phyloP scores from a whole-genome alignment of 257 asterid genomes.

The Avicennia marina region DNA sequence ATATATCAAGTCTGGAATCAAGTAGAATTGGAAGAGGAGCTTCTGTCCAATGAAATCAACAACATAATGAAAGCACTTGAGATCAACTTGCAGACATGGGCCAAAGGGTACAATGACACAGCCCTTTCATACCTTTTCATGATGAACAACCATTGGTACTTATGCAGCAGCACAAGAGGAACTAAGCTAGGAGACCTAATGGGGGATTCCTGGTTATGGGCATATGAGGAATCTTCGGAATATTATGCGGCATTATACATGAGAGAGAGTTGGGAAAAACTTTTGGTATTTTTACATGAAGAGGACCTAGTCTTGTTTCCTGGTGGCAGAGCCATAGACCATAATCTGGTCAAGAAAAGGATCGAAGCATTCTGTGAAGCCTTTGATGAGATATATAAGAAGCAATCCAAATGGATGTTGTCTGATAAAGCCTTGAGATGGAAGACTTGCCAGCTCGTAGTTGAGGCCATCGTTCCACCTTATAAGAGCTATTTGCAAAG shows the following conservation, averaged over 20 bases:
- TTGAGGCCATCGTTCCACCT: conserved; percentile 50
- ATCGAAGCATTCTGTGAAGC: conserved; percentile 45
- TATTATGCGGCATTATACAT: conserved; percentile 42
- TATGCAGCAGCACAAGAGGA: conserved; percentile 43
- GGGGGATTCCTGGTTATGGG: conserved; percentile 63
- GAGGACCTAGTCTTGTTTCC: conserved; percentile 66
- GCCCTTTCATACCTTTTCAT: conserved; percentile 51
- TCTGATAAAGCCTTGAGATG: conserved; percentile 52
- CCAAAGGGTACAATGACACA: conserved; percentile 39
- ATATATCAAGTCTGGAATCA: conserved; percentile 63
- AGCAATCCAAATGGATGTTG: conserved; percentile 54
- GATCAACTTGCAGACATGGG: conserved; percentile 65
- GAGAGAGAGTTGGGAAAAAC: conserved; percentile 73
- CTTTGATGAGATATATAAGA: conserved; percentile 50
- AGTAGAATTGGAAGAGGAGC: conserved; percentile 27
- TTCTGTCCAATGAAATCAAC: conserved; percentile 43
- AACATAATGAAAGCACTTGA: conserved; percentile 47
- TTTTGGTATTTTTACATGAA: conserved; percentile 41
- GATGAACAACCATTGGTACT: conserved; percentile 64
- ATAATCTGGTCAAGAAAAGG: conserved; percentile 50
- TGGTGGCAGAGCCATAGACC: conserved; percentile 72
- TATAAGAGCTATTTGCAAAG: conserved; percentile 49
- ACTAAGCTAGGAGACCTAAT: conserved; percentile 64
- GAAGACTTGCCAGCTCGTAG: conserved; percentile 37
- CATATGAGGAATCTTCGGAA: conserved; percentile 46